These are phyloP conservation scores for Camillea tinctor DNA, from an alignment of 2,329 filamentous ascomycete species.

Conservation along the genomic window DNA sequence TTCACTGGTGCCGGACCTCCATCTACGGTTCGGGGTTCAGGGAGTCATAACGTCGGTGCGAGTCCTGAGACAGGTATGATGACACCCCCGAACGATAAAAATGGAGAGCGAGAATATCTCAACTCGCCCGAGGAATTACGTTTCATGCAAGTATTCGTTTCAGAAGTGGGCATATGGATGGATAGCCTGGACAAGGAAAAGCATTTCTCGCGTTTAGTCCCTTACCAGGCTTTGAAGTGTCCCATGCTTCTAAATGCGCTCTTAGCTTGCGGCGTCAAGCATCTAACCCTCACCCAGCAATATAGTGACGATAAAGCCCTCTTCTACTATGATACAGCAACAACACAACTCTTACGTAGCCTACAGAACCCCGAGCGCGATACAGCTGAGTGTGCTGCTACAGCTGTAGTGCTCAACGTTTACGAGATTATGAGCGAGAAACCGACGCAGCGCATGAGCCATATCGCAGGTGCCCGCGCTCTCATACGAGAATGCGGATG, in stretches of 20 bases:
- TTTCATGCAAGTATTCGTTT: slow-evolving; percentile 91
- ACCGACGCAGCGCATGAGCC: slow-evolving; percentile 78
- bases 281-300: slow-evolving; percentile 65
- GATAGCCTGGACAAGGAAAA: slow-evolving; percentile 83
- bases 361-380: slow-evolving; percentile 84
- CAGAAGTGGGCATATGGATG: slow-evolving; percentile 92
- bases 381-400: slow-evolving; percentile 79
- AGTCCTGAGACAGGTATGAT: slow-evolving; percentile 36
- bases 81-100: slow-evolving; percentile 40
- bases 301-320: slow-evolving; percentile 76
- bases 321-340: slow-evolving; percentile 84
- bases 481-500: slow-evolving; percentile 88
- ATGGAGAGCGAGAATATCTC: slow-evolving; percentile 59
- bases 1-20: slow-evolving; percentile 36
- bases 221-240: slow-evolving; percentile 76
- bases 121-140: slow-evolving; percentile 73
- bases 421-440: slow-evolving; percentile 91
- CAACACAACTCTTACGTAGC: slow-evolving; percentile 70
- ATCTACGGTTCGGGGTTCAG: slow-evolving; percentile 29
- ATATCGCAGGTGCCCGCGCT: slow-evolving; percentile 80
- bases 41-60: slow-evolving; percentile 33
- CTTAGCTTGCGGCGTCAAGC: slow-evolving; percentile 82
- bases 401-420: slow-evolving; percentile 84
- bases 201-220: slow-evolving; percentile 83
- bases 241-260: slow-evolving; percentile 89